Evolutionary conservation across 2,329 filamentous ascomycete species (phyloP).

Genomic region (Fusarium neocosmosporiellum): DNA sequence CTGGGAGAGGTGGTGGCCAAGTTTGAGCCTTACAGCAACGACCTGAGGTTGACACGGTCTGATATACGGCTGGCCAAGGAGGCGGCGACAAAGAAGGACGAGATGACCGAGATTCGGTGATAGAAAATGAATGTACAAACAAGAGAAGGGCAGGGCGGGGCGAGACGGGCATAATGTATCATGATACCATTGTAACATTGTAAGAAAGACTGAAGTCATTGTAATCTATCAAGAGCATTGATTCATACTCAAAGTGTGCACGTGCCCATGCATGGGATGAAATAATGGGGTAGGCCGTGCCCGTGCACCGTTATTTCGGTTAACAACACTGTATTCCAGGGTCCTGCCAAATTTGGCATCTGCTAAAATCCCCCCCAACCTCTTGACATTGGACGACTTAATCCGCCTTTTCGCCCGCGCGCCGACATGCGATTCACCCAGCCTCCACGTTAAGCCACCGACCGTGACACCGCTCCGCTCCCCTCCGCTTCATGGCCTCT

Average conservation of each 20-base stretch:
- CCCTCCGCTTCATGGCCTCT: constrained; percentile 33
- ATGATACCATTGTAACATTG: constrained; percentile 43
- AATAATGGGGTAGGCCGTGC: constrained; percentile 16
- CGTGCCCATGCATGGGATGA: constrained; percentile 15
- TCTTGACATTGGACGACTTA: constrained; percentile 25
- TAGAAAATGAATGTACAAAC: constrained; percentile 2
- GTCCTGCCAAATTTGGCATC: constrained; percentile 12
- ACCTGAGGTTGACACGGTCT: constrained; percentile 74
- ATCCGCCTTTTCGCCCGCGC: constrained; percentile 23
- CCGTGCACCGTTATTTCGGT: not conserved
- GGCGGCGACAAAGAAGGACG: constrained; percentile 51
- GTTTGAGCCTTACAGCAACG: constrained; percentile 80
- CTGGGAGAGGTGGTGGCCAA: constrained; percentile 73
- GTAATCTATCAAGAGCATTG: not conserved
- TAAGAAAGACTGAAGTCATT: not conserved
- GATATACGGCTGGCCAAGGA: constrained; percentile 82
- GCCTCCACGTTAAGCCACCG: constrained; percentile 28
- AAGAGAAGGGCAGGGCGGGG: constrained; percentile 8
- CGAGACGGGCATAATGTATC: constrained; percentile 40
- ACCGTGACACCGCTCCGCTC: constrained; percentile 31
- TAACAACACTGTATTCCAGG: constrained; percentile 2
- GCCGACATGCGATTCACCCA: constrained; percentile 37
- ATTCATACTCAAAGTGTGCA: not conserved
- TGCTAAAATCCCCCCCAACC: constrained; percentile 21
- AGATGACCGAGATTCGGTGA: constrained; percentile 46